Base-by-base conservation (phyloP, 192 early-diverging fungal species). In the Chytriomyces confervae region DNA sequence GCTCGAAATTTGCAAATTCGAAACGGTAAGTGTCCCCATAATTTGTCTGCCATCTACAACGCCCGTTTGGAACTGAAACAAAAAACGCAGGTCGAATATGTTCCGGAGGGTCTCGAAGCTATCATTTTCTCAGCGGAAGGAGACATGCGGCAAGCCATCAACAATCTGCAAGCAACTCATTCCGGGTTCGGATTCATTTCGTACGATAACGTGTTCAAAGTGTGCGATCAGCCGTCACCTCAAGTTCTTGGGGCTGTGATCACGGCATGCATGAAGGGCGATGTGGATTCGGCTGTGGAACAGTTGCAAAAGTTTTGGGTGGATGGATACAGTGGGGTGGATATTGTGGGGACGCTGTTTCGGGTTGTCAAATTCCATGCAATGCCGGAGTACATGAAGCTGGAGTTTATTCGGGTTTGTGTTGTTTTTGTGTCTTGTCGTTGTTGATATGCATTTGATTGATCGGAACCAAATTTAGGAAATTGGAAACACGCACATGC, bases 81-180 rank as follows among this genome's bases (percentile, higher is more conserved):
- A 20, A 69, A 11, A 69, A 48, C 2, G 24, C 65, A 93, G 84
- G 93, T 98, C 23, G 84, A 94, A 72, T 94, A 92, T 81, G 95
- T 85, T 46, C 91, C 93, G 0, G 95, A 94, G 74, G 97, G 96
- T 23, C 81, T 98, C 7, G 94, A 97, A 67, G 96, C 97, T 6
- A 84, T 99, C 43, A 94, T 97, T 27, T 99, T 98, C 80, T 94
- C 95, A 46, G 91, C 95, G 13, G 97, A 99, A 73, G 97, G 97
- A 27, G 97, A 99, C 77, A 97, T 99, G 96, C 91, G 97, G 24
- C 97, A 98, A 84, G 97, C 95, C 3, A 89, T 99, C 77, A 99
- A 98, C 79, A 97, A 98, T 72, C 84, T 99, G 53, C 96, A 98
- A 83, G 91, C 95, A 16, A 94, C 96, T 0, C 88, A 86, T 74